Evolutionary conservation across 768 basidiomycete species (phyloP), one percentile per base, ranked within the genome.

Genomic region (Tylopilus sp.): DNA sequence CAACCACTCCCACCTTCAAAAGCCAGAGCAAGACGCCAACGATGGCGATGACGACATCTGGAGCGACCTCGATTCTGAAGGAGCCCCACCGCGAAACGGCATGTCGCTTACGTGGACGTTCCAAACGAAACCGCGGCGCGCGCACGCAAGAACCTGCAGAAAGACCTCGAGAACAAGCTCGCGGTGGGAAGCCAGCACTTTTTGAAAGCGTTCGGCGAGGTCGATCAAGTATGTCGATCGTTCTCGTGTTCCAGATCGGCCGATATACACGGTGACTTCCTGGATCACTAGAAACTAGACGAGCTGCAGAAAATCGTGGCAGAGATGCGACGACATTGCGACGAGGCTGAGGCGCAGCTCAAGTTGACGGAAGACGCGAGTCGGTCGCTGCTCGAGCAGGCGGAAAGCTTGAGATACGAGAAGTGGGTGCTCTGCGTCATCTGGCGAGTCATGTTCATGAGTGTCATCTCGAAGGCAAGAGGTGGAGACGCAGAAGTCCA

Each of bases 161-260:
- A n/a, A n/a, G n/a, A n/a, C n/a, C n/a, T n/a, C n/a, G n/a, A n/a
- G n/a, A n/a, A n/a, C n/a, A n/a, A n/a, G 67, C 76, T 98, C 41
- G 83, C 87, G 0, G 83, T 88, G 48, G 91, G 91, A 6, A 94
- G 92, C 59, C 78, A 79, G 42, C 81, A 83, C 57, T 97, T 99
- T 67, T 67, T 98, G 50, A 78, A 80, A 25, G 92, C 89, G 0
- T 87, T 98, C 57, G 84, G 84, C 21, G 86, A 93, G 59, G 92
- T 98, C 31, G 90, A 98, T 73, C 79, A 90, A 73, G 96, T 96
- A 68, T 59, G 90, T 56, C 40, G 19, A 24, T 40, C 22, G 33
- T 45, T 36, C 42, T 44, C 55, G 19, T 48, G 25, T 38, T 41
- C 48, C 8, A 14, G 16, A 25, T 31, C n/a, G 8, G n/a, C 51